Conservation (phyloP, 2,329 filamentous ascomycete genomes). For the Phoma sp. region DNA sequence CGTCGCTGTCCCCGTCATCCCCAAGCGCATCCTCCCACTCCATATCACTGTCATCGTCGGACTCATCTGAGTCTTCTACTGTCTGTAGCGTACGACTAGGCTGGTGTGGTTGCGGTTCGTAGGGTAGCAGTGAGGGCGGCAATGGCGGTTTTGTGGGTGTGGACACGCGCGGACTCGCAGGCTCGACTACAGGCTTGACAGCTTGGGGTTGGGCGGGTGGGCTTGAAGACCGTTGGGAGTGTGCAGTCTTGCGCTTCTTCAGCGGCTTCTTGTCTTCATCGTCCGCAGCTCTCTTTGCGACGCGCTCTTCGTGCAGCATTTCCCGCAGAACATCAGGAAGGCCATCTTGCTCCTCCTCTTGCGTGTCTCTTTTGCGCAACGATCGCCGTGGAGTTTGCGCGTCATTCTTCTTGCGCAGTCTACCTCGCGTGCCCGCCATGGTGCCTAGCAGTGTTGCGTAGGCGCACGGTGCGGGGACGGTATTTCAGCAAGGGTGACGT, state of each 20-base stretch:
- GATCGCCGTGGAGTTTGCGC: conserved; percentile 31
- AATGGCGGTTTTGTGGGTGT: conserved; percentile 5
- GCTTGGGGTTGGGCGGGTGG: conserved; percentile 2
- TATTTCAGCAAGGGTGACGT: neutral
- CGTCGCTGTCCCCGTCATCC: conserved; percentile 34
- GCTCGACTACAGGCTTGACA: neutral
- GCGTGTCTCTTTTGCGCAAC: conserved; percentile 28
- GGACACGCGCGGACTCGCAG: neutral
- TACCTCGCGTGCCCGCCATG: conserved; percentile 41
- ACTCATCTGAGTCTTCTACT: conserved; percentile 58
- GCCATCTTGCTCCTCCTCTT: conserved; percentile 32
- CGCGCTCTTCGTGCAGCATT: conserved; percentile 53
- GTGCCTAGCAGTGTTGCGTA: conserved; percentile 1
- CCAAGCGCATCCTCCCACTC: conserved; percentile 66
- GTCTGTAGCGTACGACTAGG: conserved; percentile 48
- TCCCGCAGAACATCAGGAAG: conserved; percentile 56
- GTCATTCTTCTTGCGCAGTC: conserved; percentile 28
- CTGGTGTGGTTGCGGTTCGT: conserved; percentile 18
- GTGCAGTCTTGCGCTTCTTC: conserved; percentile 47
- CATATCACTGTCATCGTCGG: conserved; percentile 65
- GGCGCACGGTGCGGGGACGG: conserved; percentile 1
- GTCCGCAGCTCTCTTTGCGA: conserved; percentile 35
- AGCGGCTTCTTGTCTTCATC: conserved; percentile 46
- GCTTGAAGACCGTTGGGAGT: conserved; percentile 10
- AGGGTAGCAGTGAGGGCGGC: conserved; percentile 19